Base-by-base conservation (phyloP, 768 basidiomycete species). In the Mycena albidolilacea region DNA sequence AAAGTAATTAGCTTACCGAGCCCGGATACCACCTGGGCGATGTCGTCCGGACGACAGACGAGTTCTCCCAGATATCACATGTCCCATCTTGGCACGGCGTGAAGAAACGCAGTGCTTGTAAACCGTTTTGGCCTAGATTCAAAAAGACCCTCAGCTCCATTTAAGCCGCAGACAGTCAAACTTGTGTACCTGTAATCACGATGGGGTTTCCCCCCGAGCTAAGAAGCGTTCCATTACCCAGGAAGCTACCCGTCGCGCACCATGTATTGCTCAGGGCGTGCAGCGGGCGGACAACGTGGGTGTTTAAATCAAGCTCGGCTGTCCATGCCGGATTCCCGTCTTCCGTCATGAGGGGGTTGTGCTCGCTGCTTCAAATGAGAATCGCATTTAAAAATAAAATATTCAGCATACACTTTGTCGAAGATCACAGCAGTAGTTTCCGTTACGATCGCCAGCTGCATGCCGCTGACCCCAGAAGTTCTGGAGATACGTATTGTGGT, bases 321-420 rank as follows among this genome's bases (percentile, higher is more conserved):
- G 82, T 83, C 87, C 86, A 87, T 19, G 86, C 86, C 9, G 83
- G 76, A 73, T 86, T 83, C 6, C 82, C 83, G 59, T 69, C 50
- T 67, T 85, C 79, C 67, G 86, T 78, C 30, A 75, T 79, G 5
- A 87, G 77, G 12, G 85, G 85, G 59, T 87, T 86, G 71, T 86
- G 78, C 59, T 81, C 80, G 50, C 76, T 77, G 71, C 62, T 50
- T 55, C 23, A 7, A 55, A 30, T 55, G 50, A 52, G 50, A 52
- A 46, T 50, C n/a, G 48, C 48, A 50, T n/a, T n/a, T 7, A 50
- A n/a, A 7, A 50, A 50, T 50, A 54, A 44, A 41, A 52, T 54
- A 38, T 61, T 39, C 35, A 62, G 50, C 73, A 48, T 73, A 77
- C 76, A 77, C 76, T 75, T 77, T 75, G 57, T 77, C 76, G 48